Conservation (phyloP, 768 basidiomycete species). For the Rhodosporidiobolus odoratus region DNA sequence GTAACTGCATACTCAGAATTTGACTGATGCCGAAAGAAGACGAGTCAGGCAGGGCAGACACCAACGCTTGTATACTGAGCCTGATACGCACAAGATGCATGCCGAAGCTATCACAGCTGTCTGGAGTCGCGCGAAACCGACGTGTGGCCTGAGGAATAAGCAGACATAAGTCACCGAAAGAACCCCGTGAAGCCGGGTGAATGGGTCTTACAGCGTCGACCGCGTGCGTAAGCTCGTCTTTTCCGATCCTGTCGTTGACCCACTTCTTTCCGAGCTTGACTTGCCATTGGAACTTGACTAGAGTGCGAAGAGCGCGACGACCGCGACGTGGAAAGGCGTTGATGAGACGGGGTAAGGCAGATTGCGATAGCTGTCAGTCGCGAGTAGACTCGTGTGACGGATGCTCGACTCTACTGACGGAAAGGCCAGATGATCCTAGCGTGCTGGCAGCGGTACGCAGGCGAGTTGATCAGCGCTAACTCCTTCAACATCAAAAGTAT, state of each 20-base stretch:
- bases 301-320: too few species aligned
- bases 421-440: slow-evolving; percentile 17
- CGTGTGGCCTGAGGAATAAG: background rate
- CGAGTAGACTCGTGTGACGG: too few species aligned
- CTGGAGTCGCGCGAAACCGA: slow-evolving; percentile 18
- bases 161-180: too few species aligned
- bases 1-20: slow-evolving; percentile 19
- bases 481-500: background rate
- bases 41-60: background rate
- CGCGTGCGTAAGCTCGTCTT: slow-evolving; percentile 13
- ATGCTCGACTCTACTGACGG: too few species aligned
- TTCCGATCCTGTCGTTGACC: slow-evolving; percentile 22
- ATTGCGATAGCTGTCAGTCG: too few species aligned
- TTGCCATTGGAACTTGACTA: slow-evolving; percentile 2
- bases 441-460: slow-evolving; percentile 22
- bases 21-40: background rate
- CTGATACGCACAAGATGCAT: slow-evolving; percentile 7
- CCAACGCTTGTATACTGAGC: too few species aligned
- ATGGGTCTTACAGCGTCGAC: background rate
- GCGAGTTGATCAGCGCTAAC: background rate
- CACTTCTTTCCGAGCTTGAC: slow-evolving; percentile 25
- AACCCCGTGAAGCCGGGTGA: too few species aligned
- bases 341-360: background rate
- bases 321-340: background rate
- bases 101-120: slow-evolving; percentile 26